Evolutionary conservation across 1,139 yeast species (phyloP).

Genomic region (Oligophagozyma castellii): DNA sequence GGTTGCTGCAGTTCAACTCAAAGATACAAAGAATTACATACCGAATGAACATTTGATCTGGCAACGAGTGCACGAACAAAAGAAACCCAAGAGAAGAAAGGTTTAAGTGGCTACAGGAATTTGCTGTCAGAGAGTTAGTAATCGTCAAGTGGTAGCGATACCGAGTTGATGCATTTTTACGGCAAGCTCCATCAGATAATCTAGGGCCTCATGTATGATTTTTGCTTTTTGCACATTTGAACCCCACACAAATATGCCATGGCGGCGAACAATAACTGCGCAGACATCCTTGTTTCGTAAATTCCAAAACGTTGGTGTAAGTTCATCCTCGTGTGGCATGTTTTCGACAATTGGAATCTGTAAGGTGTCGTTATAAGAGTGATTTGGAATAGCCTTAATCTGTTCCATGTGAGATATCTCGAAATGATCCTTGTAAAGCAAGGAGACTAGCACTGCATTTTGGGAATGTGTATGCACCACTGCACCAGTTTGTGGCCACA

Average conservation of each 20-base stretch:
- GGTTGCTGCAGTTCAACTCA: slow-evolving; percentile 5
- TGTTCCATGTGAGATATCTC: slow-evolving; percentile 75
- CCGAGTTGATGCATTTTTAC: slow-evolving; percentile 61
- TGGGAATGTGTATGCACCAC: slow-evolving; percentile 94
- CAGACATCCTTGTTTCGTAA: slow-evolving; percentile 66
- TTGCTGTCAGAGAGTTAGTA: not conserved
- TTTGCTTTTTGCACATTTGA: slow-evolving; percentile 87
- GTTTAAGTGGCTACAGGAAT: not conserved
- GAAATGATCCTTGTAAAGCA: slow-evolving; percentile 59
- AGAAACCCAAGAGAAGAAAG: too few species aligned
- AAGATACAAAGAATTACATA: slow-evolving; percentile 27
- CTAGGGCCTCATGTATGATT: slow-evolving; percentile 84
- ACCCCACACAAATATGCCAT: slow-evolving; percentile 95
- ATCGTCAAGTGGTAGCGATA: slow-evolving; percentile 31
- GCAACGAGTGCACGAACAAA: too few species aligned
- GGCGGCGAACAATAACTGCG: slow-evolving; percentile 84
- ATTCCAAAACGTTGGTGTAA: slow-evolving; percentile 51
- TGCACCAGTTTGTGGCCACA: slow-evolving; percentile 76
- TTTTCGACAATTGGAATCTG: slow-evolving; percentile 85
- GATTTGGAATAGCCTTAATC: slow-evolving; percentile 78
- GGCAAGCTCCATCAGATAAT: slow-evolving; percentile 74
- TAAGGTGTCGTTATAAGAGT: slow-evolving; percentile 55
- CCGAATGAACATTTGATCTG: slow-evolving; percentile 21
- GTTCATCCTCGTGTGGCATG: slow-evolving; percentile 76
- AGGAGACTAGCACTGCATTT: slow-evolving; percentile 68